Evolutionary conservation across 768 basidiomycete genomes (phyloP).

Genomic region (Russula lepida): DNA sequence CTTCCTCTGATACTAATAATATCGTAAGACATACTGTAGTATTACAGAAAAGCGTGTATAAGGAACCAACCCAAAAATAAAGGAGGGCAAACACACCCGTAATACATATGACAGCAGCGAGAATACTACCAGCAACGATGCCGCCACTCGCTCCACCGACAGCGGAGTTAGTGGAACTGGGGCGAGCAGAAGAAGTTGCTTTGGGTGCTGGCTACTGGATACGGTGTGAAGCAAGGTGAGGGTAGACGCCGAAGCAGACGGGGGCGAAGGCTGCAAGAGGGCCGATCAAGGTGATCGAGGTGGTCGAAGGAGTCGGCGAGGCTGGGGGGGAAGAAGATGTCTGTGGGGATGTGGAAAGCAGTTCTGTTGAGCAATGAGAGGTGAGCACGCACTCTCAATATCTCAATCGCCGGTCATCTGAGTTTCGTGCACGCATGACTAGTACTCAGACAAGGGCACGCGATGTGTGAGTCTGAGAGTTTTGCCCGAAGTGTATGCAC

Average conservation of each 20-base stretch:
- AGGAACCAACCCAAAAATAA: constrained; percentile 31
- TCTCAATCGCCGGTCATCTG: too few relatives aligned
- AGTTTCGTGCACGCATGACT: too few relatives aligned
- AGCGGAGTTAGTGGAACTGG: constrained; percentile 1
- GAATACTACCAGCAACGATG: constrained; percentile 30
- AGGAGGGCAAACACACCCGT: constrained; percentile 27
- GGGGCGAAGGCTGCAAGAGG: background rate
- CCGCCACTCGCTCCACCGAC: constrained; percentile 18
- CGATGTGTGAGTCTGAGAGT: too few relatives aligned
- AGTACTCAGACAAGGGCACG: too few relatives aligned
- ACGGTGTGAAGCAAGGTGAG: constrained; percentile 4
- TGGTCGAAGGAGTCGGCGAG: background rate
- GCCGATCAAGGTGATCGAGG: background rate
- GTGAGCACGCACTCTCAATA: background rate
- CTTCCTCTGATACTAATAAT: constrained; percentile 21
- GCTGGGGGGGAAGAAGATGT: background rate
- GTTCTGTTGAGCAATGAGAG: background rate
- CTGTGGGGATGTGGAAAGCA: background rate
- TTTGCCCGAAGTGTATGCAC: too few relatives aligned
- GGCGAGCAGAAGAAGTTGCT: constrained; percentile 1
- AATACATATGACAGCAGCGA: constrained; percentile 29
- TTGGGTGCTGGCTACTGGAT: background rate
- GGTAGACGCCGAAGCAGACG: background rate
- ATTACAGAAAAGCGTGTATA: background rate
- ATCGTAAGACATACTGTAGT: background rate